Conservation (phyloP, 768 basidiomycete genomes). For the Lactarius hengduanensis region DNA sequence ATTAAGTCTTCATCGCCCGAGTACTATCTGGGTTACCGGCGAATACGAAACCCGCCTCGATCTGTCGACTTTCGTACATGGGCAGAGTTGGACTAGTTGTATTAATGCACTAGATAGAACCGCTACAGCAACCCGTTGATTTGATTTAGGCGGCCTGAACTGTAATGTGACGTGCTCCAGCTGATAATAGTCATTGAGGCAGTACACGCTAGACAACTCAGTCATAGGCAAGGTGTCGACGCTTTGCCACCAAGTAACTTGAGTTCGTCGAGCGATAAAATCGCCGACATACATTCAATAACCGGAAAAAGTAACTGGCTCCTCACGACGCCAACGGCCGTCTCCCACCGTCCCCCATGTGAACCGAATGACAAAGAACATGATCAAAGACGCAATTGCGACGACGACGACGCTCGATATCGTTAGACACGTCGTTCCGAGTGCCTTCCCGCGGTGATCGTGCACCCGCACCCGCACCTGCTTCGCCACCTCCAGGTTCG, state of each 20-base stretch:
- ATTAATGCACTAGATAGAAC: neutral
- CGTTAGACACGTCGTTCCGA: constrained; percentile 54
- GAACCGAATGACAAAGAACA: constrained; percentile 70
- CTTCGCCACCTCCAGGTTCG: constrained; percentile 65
- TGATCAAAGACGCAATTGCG: constrained; percentile 65
- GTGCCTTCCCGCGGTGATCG: constrained; percentile 45
- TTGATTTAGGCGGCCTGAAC: neutral
- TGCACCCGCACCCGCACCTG: constrained; percentile 49
- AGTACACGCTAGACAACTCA: too few relatives aligned
- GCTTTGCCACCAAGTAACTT: too few relatives aligned
- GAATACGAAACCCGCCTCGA: neutral
- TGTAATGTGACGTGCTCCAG: too few relatives aligned
- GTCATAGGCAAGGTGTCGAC: too few relatives aligned
- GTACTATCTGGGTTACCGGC: neutral
- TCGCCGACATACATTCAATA: too few relatives aligned
- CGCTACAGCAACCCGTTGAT: too few relatives aligned
- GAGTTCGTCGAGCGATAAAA: too few relatives aligned
- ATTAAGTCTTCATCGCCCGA: neutral
- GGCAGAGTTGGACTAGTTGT: neutral
- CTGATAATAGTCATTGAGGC: too few relatives aligned
- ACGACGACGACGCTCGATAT: constrained; percentile 54
- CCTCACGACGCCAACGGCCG: too few relatives aligned
- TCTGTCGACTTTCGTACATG: neutral
- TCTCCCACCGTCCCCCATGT: constrained; percentile 37
- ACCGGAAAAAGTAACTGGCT: too few relatives aligned